Percentiles rank a stretch among this genome's conserved stretches.
phyloP scores from a whole-genome alignment of 2,329 filamentous ascomycete genomes.

The Salinomyces thailandicus region DNA sequence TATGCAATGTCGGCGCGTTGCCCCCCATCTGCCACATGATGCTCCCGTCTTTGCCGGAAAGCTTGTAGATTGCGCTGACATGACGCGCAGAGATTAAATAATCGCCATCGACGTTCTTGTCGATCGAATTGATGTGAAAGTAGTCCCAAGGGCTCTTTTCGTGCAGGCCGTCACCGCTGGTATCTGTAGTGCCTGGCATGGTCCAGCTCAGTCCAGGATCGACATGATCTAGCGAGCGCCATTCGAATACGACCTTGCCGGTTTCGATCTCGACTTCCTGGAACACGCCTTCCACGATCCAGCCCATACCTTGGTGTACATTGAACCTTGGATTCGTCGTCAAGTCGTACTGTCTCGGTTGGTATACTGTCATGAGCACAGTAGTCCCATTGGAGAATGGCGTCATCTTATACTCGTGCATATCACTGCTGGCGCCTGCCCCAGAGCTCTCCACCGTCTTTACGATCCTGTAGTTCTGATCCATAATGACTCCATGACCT shows the following conservation, averaged over 20 bases:
- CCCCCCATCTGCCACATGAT: constrained; percentile 44
- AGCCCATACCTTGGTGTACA: constrained; percentile 35
- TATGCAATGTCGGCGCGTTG: constrained; percentile 35
- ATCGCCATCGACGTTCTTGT: constrained; percentile 40
- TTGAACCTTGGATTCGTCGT: constrained; percentile 29
- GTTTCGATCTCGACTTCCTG: constrained; percentile 47
- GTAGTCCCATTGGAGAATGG: constrained; percentile 33
- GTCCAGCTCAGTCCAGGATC: constrained; percentile 40
- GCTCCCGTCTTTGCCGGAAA: constrained; percentile 36
- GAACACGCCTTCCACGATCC: constrained; percentile 43
- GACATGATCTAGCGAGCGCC: constrained; percentile 48
- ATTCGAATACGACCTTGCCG: constrained; percentile 48
- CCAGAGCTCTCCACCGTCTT: constrained; percentile 34
- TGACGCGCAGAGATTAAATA: constrained; percentile 41
- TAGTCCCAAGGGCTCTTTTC: constrained; percentile 43
- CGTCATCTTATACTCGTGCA: constrained; percentile 43
- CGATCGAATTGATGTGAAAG: constrained; percentile 46
- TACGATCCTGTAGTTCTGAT: constrained; percentile 40
- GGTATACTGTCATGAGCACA: constrained; percentile 29
- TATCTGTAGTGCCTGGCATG: constrained; percentile 32
- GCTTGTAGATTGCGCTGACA: constrained; percentile 38
- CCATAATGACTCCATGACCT: constrained; percentile 44
- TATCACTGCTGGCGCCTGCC: constrained; percentile 36
- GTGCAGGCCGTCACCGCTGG: constrained; percentile 38
- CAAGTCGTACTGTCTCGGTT: constrained; percentile 36